Conservation (phyloP, 1,284 basidiomycete genomes). For the Wallemia mellicola region DNA sequence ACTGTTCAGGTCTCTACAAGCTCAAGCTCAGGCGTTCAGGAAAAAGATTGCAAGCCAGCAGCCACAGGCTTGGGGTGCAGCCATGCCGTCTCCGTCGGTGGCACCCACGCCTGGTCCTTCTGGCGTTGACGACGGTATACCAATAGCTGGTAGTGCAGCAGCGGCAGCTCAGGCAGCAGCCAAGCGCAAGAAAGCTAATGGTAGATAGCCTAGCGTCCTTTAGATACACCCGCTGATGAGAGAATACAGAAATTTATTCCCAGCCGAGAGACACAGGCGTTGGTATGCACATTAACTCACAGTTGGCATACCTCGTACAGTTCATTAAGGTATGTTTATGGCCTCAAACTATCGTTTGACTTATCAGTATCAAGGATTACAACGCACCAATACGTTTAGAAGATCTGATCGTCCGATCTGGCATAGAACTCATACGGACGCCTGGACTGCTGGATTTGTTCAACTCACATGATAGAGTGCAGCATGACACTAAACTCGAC, state of each 20-base stretch:
- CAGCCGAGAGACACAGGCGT: conserved; percentile 57
- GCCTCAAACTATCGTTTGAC: neutral
- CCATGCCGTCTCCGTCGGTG: neutral
- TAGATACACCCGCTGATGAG: neutral
- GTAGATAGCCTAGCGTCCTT: neutral
- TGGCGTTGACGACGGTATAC: neutral
- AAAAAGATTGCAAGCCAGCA: neutral
- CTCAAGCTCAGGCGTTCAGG: neutral
- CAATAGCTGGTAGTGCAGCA: neutral
- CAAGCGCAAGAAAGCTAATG: neutral
- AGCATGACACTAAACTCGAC: conserved; percentile 49
- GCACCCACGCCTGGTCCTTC: neutral
- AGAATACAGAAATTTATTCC: conserved; percentile 26
- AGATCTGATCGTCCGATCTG: conserved; percentile 8
- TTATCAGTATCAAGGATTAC: neutral
- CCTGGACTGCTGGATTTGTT: conserved; percentile 41
- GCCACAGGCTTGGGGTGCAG: neutral
- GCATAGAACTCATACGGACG: conserved; percentile 29
- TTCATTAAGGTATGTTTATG: conserved; percentile 31
- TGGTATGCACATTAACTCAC: conserved; percentile 52
- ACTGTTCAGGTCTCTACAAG: no score
- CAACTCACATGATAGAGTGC: conserved; percentile 42
- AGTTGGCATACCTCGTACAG: conserved; percentile 53
- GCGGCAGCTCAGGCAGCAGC: neutral
- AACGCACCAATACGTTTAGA: conserved; percentile 6